Evolutionary conservation across 2,329 filamentous ascomycete species (phyloP).

Genomic region (Paraphoma chrysanthemicola): DNA sequence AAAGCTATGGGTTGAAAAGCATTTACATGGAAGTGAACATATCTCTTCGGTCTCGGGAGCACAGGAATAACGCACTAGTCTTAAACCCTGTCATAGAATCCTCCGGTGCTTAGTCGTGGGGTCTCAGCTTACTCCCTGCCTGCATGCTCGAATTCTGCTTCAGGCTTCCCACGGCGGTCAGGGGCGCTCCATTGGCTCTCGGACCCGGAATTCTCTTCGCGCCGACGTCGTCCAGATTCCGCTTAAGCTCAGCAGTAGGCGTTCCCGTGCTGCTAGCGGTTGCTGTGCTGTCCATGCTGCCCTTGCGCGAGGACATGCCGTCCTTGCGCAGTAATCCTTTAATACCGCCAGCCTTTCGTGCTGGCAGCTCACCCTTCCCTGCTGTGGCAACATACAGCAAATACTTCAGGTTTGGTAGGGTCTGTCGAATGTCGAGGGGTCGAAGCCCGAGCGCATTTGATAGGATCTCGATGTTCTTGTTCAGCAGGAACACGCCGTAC

Average conservation of each 20-base stretch:
- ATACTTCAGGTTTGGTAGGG: constrained; percentile 92
- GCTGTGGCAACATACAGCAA: constrained; percentile 88
- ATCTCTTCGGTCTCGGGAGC: too few species aligned
- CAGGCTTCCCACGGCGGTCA: constrained; percentile 13
- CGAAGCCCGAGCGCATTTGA: constrained; percentile 71
- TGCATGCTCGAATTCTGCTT: constrained; percentile 26
- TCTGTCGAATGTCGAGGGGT: constrained; percentile 89
- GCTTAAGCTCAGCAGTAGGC: constrained; percentile 25
- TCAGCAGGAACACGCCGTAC: constrained; percentile 94
- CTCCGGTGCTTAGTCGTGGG: constrained; percentile 18
- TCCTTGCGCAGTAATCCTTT: constrained; percentile 39
- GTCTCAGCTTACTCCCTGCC: constrained; percentile 35
- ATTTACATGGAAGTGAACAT: too few species aligned
- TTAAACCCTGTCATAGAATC: too few species aligned
- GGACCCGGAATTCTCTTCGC: constrained; percentile 15
- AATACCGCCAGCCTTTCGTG: constrained; percentile 46
- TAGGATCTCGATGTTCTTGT: constrained; percentile 87
- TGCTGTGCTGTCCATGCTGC: constrained; percentile 42
- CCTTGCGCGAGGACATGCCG: constrained; percentile 32
- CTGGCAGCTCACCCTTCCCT: constrained; percentile 68
- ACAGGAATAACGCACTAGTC: too few species aligned
- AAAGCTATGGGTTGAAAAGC: too few species aligned
- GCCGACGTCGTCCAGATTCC: constrained; percentile 20
- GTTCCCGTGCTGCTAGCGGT: constrained; percentile 36
- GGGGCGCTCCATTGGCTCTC: constrained; percentile 24